A percentile compares a stretch with the other conserved stretches of the same genome.
Conservation (phyloP, 108 stramenopile species). For the Skeletonema potamos region DNA sequence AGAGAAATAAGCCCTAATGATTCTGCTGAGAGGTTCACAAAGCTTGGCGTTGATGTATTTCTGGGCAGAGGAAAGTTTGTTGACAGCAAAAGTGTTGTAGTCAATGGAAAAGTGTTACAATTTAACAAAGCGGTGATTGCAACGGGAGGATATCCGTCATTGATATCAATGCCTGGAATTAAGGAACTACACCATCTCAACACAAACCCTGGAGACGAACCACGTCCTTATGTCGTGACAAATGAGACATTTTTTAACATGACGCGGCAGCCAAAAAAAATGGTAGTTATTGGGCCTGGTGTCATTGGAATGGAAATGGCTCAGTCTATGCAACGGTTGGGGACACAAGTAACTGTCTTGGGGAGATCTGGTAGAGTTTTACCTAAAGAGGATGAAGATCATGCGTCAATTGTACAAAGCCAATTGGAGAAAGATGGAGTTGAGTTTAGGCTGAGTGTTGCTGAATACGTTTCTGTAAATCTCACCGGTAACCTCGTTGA, state of each 20-base stretch:
- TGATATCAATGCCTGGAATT: constrained; percentile 67
- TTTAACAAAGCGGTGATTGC: constrained; percentile 83
- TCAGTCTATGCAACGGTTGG: constrained; percentile 84
- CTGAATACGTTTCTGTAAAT: constrained; percentile 50
- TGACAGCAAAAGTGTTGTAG: constrained; percentile 51
- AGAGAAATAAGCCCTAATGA: constrained; percentile 79
- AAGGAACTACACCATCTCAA: constrained; percentile 52
- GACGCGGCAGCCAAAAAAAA: constrained; percentile 65
- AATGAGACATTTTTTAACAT: constrained; percentile 90
- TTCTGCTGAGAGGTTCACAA: constrained; percentile 71
- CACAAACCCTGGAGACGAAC: constrained; percentile 18
- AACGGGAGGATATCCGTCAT: constrained; percentile 78
- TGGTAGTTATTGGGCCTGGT: constrained; percentile 86
- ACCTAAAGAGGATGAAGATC: constrained; percentile 78
- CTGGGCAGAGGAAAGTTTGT: constrained; percentile 61
- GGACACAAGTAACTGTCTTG: constrained; percentile 74
- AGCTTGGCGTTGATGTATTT: constrained; percentile 70
- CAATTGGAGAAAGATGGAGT: constrained; percentile 68
- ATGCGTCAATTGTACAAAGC: constrained; percentile 55
- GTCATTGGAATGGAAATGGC: constrained; percentile 91
- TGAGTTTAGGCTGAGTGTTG: constrained; percentile 43
- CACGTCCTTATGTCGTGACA: constrained; percentile 71
- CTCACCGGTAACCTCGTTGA: constrained; percentile 49
- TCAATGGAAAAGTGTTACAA: constrained; percentile 56
- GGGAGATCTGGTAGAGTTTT: constrained; percentile 69